These are phyloP conservation scores for Vitis vinifera DNA, from an alignment of 164 flowering plant species.

Conservation along the genomic window DNA sequence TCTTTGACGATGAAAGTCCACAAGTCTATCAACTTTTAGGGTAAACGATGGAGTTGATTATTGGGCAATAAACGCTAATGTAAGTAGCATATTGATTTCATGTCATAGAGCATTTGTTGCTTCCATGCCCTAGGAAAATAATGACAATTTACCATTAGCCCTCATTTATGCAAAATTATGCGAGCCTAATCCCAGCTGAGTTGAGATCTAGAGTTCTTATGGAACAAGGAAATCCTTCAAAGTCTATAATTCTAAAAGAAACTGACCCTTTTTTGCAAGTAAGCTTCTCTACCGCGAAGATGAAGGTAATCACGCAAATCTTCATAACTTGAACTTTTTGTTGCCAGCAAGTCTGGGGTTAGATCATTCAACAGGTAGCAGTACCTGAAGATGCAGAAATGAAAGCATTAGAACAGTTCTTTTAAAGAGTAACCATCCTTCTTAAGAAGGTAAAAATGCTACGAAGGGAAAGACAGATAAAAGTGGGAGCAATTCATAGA, in stretches of 20 bases:
- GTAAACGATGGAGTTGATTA: too few species aligned
- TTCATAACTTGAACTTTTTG: constrained; percentile 68
- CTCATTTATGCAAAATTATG: too few species aligned
- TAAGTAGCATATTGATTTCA: too few species aligned
- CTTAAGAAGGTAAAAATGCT: too few species aligned
- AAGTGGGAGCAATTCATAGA: too few species aligned
- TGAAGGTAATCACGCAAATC: constrained; percentile 75
- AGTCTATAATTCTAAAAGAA: background rate
- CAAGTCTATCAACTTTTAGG: too few species aligned
- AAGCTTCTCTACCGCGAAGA: constrained; percentile 86
- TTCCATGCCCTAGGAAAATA: background rate
- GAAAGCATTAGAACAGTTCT: background rate
- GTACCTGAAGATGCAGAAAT: constrained; percentile 48
- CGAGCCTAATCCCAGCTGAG: too few species aligned
- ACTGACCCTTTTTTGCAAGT: constrained; percentile 85
- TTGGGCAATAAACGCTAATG: too few species aligned
- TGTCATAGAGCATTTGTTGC: background rate
- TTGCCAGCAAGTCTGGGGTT: constrained; percentile 69
- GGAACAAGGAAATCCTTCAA: background rate
- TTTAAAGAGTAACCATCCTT: background rate
- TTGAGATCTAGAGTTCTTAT: too few species aligned
- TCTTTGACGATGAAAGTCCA: too few species aligned
- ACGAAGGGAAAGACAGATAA: too few species aligned
- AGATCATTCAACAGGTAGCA: constrained; percentile 89
- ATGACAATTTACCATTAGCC: background rate